Percentiles rank a stretch among this genome's conserved stretches.
Evolutionary conservation across 192 early-diverging fungal species (phyloP).

Genomic region (Backusella australiensis): DNA sequence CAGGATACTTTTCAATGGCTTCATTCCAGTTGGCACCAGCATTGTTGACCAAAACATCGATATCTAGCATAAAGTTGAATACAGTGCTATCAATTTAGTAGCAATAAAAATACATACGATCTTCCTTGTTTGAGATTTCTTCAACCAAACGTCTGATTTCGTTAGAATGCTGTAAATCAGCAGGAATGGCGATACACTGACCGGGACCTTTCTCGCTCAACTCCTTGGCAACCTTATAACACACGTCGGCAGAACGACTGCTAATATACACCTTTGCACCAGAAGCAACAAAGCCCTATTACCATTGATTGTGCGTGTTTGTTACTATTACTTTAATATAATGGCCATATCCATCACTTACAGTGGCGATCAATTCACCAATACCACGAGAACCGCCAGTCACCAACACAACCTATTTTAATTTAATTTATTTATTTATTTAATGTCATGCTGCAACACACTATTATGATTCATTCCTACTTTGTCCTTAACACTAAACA

Average conservation of each 20-base stretch:
- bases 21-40: slow-evolving; percentile 64
- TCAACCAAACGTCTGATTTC: slow-evolving; percentile 56
- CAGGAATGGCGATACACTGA: slow-evolving; percentile 67
- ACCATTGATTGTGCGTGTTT: background rate
- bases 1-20: slow-evolving; percentile 53
- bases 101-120: slow-evolving; percentile 30
- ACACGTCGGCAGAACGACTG: slow-evolving; percentile 65
- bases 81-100: too few relatives aligned
- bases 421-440: background rate
- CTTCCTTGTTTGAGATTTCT: slow-evolving; percentile 58
- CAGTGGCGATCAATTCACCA: slow-evolving; percentile 54
- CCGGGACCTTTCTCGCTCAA: slow-evolving; percentile 71
- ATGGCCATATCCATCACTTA: slow-evolving; percentile 6
- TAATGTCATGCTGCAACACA: background rate
- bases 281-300: slow-evolving; percentile 74
- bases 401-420: slow-evolving; percentile 61
- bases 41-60: slow-evolving; percentile 91
- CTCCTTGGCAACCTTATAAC: slow-evolving; percentile 63
- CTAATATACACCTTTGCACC: slow-evolving; percentile 94
- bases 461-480: slow-evolving; percentile 8
- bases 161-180: slow-evolving; percentile 62
- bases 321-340: too few relatives aligned
- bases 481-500: slow-evolving; percentile 74
- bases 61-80: slow-evolving; percentile 38
- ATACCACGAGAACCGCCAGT: slow-evolving; percentile 75